These are phyloP conservation scores for Actinomucor elegans DNA, from an alignment of 371 early-diverging fungal species.

Conservation along the genomic window DNA sequence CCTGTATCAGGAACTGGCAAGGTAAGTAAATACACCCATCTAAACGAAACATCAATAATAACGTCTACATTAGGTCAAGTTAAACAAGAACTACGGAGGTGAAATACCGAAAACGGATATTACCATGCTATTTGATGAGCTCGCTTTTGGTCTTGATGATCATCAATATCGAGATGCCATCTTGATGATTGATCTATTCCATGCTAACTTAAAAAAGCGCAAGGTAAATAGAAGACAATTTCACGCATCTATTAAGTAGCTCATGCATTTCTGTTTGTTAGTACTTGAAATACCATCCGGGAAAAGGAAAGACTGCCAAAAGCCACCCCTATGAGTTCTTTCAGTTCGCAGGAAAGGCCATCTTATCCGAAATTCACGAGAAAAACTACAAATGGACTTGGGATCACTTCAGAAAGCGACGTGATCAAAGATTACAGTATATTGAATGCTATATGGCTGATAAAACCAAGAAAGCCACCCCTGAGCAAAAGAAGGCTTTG, in stretches of 20 bases:
- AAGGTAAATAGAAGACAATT: constrained; percentile 61
- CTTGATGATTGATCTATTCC: constrained; percentile 69
- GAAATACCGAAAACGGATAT: constrained; percentile 54
- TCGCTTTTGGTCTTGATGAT: constrained; percentile 77
- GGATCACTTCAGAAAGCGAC: constrained; percentile 69
- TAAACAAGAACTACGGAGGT: constrained; percentile 56
- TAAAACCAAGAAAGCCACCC: constrained; percentile 41
- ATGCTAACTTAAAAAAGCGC: constrained; percentile 65
- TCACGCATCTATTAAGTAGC: not conserved
- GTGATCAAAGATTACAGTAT: constrained; percentile 71
- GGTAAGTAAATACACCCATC: constrained; percentile 52
- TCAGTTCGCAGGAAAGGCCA: constrained; percentile 74
- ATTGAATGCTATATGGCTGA: constrained; percentile 61
- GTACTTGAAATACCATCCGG: constrained; percentile 77
- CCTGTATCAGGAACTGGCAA: constrained; percentile 86
- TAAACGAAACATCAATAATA: too few relatives aligned
- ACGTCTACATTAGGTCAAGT: constrained; percentile 41
- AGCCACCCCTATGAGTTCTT: constrained; percentile 76
- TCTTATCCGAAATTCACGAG: constrained; percentile 76
- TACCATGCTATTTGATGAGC: constrained; percentile 72
- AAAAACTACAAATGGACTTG: constrained; percentile 71
- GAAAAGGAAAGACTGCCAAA: constrained; percentile 58
- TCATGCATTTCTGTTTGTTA: constrained; percentile 12
- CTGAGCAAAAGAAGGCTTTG: constrained; percentile 44
- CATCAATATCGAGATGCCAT: constrained; percentile 74